Evolutionary conservation across 371 early-diverging fungal genomes (phyloP), one percentile per base, ranked within the genome.

Genomic region (Dichotomocladium elegans): DNA sequence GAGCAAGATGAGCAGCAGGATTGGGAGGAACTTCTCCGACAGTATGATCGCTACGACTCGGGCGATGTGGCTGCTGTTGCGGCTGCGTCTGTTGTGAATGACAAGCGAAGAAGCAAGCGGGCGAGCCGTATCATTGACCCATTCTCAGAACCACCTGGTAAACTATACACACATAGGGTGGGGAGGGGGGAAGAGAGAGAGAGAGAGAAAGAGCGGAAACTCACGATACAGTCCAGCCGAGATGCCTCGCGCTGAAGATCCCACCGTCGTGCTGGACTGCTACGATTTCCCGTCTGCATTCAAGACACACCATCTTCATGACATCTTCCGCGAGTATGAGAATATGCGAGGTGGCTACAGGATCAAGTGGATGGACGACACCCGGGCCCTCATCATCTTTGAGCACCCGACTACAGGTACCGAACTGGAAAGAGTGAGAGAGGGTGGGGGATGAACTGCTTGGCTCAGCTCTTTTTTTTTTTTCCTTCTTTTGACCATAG

Each of bases 281-380:
- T 69, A 75, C 34, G 76, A 69, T 55, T 79, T 81, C 51, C 75
- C 81, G 19, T 52, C 73, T 15, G 56, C 76, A 15, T 74, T 79
- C 59, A 72, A 77, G 55, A 77, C 81, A 8, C 65, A 70, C 41
- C 77, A 81, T 41, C 53, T 81, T 37, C 79, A 77, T 26, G 81
- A 75, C 24, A 77, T 81, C 51, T 81, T 81, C 55, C 66, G 76
- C 10, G 63, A 73, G n/a, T 81, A 64, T 37, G 81, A 79, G 57
- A 73, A 71, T 41, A 66, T 72, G 52, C 78, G 80, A 46, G 88
- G 88, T 29, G 88, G 88, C 1, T 87, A 85, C 60, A 70, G 84
- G 64, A 81, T 87, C 60, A 87, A 87, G 60, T 87, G 88, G 88
- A 64, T 86, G 44, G 78, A 82, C 58, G 86, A 87, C 58, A 82